Evolutionary conservation across 169 alveolate genomes (phyloP).

Genomic region (Plasmodium gallinaceum): DNA sequence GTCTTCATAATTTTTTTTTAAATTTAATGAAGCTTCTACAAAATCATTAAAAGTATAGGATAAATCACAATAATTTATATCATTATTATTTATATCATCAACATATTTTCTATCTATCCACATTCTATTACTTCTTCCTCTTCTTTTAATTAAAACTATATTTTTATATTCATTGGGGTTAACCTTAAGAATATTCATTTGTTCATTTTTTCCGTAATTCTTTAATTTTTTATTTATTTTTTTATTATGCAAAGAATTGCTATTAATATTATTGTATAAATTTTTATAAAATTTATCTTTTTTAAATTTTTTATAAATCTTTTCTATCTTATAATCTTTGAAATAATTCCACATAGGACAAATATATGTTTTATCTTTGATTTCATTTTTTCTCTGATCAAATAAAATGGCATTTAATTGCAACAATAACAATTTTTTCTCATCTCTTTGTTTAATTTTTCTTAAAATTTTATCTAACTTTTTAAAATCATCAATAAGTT

Average conservation of each 20-base stretch:
- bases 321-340: conserved; percentile 82
- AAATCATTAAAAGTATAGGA: conserved; percentile 47
- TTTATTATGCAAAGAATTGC: conserved; percentile 18
- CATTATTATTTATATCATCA: conserved; percentile 27
- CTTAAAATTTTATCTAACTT: conserved; percentile 85
- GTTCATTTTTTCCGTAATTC: conserved; percentile 7
- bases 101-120: conserved; percentile 72
- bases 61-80: conserved; percentile 34
- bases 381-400: conserved; percentile 88
- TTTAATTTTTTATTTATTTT: conserved; percentile 53
- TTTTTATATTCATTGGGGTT: conserved; percentile 47
- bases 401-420: conserved; percentile 86
- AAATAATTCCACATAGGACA: conserved; percentile 90
- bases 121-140: conserved; percentile 68
- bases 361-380: conserved; percentile 85
- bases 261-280: conserved; percentile 16
- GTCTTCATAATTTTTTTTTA: conserved; percentile 56
- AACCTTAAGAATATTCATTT: conserved; percentile 17
- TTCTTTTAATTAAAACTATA: conserved; percentile 52
- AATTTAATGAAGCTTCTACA: conserved; percentile 34
- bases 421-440: conserved; percentile 87
- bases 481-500: conserved; percentile 87
- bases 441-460: conserved; percentile 90
- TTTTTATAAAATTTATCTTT: conserved; percentile 66
- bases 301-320: conserved; percentile 69